Base-by-base conservation (phyloP, 1,284 basidiomycete species). In the Ganoderma resinaceum region DNA sequence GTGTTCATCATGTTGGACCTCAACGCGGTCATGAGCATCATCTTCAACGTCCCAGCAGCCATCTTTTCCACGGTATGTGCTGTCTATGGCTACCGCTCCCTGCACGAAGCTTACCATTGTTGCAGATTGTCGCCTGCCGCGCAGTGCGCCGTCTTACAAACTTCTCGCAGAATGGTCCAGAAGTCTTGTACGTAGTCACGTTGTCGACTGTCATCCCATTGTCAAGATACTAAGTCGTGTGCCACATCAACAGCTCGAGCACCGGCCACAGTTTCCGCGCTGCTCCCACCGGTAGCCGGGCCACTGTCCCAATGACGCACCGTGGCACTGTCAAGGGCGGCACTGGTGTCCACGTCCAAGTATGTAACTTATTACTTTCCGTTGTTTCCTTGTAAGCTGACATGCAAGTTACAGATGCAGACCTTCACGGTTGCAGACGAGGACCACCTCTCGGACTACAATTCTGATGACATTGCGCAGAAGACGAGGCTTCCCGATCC, bases 101-200 rank as follows among this genome's bases (percentile, higher is more conserved):
- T 29, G 14, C 38, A 7, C 18, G 8, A 46, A 12, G 31, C 60
- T 11, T 18, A 61, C 33, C n/a, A 23, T 35, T 40, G 7, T 55
- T 4, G 33, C 7, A 70, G 71, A 70, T 72, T 58, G 71, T 70
- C 60, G 59, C 67, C 46, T 61, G 63, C 61, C 69, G 63, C n/a
- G 68, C 65, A 7, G 91, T 92, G 42, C 88, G 91, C 58, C 85
- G 91, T 58, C 78, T 93, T 60, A 86, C 85, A 66, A 89, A 89
- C 73, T 92, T 86, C 78, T 84, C 85, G 12, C 78, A 79, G 29
- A 73, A 79, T 38, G 85, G 84, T 5, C 79, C 86, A 0, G 89
- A 90, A 72, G 78, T 88, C 66, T 90, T 86, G 88, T 91, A 78
- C 37, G 89, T 81, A 65, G 62, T 71, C 66, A 55, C 66, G 63